Evolutionary conservation across 805 yeast species (phyloP).

Genomic region (Candida sakaeoensis): DNA sequence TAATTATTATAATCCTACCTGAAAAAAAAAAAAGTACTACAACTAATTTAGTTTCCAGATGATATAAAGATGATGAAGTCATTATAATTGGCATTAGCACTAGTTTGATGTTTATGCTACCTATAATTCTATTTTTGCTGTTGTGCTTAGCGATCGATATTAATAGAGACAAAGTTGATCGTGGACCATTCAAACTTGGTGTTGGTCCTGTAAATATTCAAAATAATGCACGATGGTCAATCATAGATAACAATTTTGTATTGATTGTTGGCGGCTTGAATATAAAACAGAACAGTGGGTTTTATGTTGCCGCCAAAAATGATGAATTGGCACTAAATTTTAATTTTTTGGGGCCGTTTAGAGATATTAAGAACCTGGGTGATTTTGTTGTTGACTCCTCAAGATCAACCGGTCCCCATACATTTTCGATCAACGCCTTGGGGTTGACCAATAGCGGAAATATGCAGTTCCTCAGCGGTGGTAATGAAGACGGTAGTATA

Average conservation of each 20-base stretch:
- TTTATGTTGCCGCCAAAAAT: neutral
- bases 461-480: neutral
- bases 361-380: neutral
- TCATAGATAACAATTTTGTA: neutral
- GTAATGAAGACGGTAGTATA: neutral
- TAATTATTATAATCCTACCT: no score
- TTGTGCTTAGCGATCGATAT: neutral
- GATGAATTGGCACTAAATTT: neutral
- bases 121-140: neutral
- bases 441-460: neutral
- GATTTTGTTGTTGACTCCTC: slow-evolving; percentile 1
- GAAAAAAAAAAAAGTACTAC: no score
- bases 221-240: slow-evolving; percentile 1
- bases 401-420: neutral
- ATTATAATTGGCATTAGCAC: no score
- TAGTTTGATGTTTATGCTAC: neutral
- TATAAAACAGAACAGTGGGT: neutral
- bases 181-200: neutral
- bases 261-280: neutral
- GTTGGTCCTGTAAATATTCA: neutral
- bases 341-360: neutral
- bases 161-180: neutral
- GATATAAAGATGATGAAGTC: no score
- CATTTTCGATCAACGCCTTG: neutral
- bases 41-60: neutral